Base-by-base conservation (phyloP, 2,329 filamentous ascomycete species). In the Ceratocystiopsis sp. region DNA sequence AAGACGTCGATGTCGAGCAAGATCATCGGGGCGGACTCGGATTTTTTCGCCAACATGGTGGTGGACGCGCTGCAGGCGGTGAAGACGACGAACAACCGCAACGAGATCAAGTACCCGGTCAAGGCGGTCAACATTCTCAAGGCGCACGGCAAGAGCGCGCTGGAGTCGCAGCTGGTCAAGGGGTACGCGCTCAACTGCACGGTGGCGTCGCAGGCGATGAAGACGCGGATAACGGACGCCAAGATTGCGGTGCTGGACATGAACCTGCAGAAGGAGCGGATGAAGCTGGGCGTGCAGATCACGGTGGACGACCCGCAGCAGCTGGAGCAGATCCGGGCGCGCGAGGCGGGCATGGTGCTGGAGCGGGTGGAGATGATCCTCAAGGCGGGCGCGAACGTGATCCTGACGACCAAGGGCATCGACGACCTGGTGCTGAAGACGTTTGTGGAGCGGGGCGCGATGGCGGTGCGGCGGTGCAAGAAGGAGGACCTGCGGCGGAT, bases 1-100 rank as follows among this genome's bases (percentile, higher is more conserved):
- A 96, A 89, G 69, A 98, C 91, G 17, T 95, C 87, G 57, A 98
- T 98, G 89, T 95, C 87, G 42, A 93, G 84, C 71, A 98, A 98
- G 69, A 93, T 98, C 57, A 96, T 98, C 59, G 91, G 91, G 45
- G 69, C 83, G 45, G 91, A 98, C 63, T 86, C 84, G 13, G 86
- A 94, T 50, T 98, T 98, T 69, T 98, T 98, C 58, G 78, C 89
- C 53, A 83, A 91, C 64, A 93, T 98, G 81, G 86, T 87, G 13
- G 91, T 98, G 41, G 89, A 98, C 62, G 87, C 84, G 51, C 95
- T 98, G 72, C 78, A 83, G 59, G 82, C 87, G 43, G 91, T 98
- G 57, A 95, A 94, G 73, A 78, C 81, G 38, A 84, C 81, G 47
- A 95, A 95, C 67, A 86, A 83, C 66, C 80, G 80, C 63, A 80